Evolutionary conservation across 768 basidiomycete genomes (phyloP).

Genomic region (Neoboletus magnificus): DNA sequence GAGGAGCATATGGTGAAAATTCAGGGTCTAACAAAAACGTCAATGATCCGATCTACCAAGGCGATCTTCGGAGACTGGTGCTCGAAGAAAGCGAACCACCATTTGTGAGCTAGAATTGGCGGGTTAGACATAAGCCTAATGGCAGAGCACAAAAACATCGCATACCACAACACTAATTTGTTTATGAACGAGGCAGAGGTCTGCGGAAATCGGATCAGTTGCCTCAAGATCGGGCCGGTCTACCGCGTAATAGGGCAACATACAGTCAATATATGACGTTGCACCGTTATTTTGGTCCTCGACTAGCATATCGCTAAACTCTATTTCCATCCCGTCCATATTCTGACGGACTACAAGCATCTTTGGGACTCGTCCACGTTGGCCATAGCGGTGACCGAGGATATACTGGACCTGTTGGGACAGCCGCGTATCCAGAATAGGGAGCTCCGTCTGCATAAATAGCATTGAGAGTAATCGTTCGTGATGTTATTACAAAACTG

Average conservation of each 20-base stretch:
- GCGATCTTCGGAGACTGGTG: conserved; percentile 30
- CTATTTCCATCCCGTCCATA: conserved; percentile 88
- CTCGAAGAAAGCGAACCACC: conserved; percentile 28
- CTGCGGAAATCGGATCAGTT: conserved; percentile 12
- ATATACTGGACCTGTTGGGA: conserved; percentile 87
- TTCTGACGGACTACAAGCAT: conserved; percentile 86
- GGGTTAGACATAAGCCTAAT: background rate
- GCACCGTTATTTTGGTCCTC: conserved; percentile 98
- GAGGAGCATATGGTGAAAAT: background rate
- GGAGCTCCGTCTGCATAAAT: conserved; percentile 58
- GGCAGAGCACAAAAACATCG: background rate
- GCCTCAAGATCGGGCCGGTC: background rate
- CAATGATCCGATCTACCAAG: conserved; percentile 25
- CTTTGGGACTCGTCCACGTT: conserved; percentile 54
- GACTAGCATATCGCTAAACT: conserved; percentile 95
- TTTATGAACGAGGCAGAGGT: conserved; percentile 34
- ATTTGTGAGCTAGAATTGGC: conserved; percentile 25
- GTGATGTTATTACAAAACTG: conserved; percentile 17
- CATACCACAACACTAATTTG: conserved; percentile 31
- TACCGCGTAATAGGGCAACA: conserved; percentile 26
- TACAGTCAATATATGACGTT: conserved; percentile 88
- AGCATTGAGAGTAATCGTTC: background rate
- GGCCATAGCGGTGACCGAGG: conserved; percentile 58
- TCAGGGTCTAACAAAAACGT: background rate
- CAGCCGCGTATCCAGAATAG: conserved; percentile 65